Evolutionary conservation across 345 rosid species (phyloP), one percentile per base, ranked within the genome.

Genomic region (Linum trigynum): DNA sequence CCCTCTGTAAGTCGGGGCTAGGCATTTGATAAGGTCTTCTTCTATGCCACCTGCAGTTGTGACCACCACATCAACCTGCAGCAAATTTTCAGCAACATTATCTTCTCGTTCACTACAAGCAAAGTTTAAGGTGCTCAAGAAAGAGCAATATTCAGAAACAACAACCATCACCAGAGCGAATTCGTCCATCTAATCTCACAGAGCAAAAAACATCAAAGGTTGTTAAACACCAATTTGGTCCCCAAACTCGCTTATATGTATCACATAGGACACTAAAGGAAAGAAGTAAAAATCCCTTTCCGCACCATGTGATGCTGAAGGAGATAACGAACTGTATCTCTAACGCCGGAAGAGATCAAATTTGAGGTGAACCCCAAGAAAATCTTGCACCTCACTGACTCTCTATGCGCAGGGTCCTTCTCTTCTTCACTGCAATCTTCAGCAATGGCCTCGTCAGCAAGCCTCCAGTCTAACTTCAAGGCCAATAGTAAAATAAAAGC

Each of bases 351-450:
- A 1, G 96, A 94, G 72, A 94, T 69, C 51, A 94, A 90, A 83
- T 94, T 94, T n/a, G 99, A 94, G 71, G 99, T 94, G 70, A 94
- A 94, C 69, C 99, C 99, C 67, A 88, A 75, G 82, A 94, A 94
- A 50, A 94, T 82, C 79, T 94, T 90, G 81, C 89, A 86, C 70
- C 74, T 78, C 36, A 90, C 84, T n/a, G 97, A 85, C 61, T 83
- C 75, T 65, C 96, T 83, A 40, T 79, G 88, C 1, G 72, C 59
- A n/a, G 69, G 85, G 35, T 88, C 79, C 68, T 74, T 82, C 77
- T 88, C 99, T 75, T 84, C 86, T 77, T 84, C 92, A n/a, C 72
- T 76, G 72, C 88, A 88, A 72, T 85, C 88, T 59, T 85, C 86
- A 17, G 80, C 43, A 40, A 69, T 58, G 9, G 69, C 62, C 80